Conservation (phyloP, 306 rosid genomes). For the Medicago ruthenica region DNA sequence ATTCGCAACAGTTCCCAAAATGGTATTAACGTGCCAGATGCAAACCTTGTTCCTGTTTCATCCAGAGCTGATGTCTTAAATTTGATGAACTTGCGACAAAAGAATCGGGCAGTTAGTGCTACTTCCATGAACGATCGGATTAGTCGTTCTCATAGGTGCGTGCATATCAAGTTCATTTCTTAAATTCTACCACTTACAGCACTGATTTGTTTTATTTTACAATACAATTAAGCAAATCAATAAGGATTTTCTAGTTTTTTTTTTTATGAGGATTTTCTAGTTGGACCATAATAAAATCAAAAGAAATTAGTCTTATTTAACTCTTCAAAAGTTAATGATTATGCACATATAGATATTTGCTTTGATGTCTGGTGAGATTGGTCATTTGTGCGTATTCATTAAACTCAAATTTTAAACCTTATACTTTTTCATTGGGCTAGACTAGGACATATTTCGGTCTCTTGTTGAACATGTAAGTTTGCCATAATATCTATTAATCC, state of each 20-base stretch:
- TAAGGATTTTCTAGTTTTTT: too few species aligned
- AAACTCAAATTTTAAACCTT: not conserved
- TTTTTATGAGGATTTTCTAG: not conserved
- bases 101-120: constrained; percentile 81
- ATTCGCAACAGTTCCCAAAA: constrained; percentile 80
- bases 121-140: constrained; percentile 94
- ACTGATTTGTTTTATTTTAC: not conserved
- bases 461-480: constrained; percentile 18
- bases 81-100: constrained; percentile 86
- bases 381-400: not conserved
- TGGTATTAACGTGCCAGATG: constrained; percentile 93
- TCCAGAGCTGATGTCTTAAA: constrained; percentile 74
- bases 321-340: not conserved
- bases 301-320: not conserved
- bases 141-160: constrained; percentile 92
- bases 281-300: not conserved
- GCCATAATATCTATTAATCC: constrained; percentile 26
- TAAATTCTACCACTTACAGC: constrained; percentile 7
- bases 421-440: not conserved
- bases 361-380: not conserved
- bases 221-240: constrained; percentile 10
- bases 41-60: constrained; percentile 78
- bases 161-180: constrained; percentile 12
- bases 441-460: constrained; percentile 1
- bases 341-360: not conserved